Evolutionary conservation across 768 basidiomycete species (phyloP), one percentile per base, ranked within the genome.

Genomic region (Tephrocybe sp.): DNA sequence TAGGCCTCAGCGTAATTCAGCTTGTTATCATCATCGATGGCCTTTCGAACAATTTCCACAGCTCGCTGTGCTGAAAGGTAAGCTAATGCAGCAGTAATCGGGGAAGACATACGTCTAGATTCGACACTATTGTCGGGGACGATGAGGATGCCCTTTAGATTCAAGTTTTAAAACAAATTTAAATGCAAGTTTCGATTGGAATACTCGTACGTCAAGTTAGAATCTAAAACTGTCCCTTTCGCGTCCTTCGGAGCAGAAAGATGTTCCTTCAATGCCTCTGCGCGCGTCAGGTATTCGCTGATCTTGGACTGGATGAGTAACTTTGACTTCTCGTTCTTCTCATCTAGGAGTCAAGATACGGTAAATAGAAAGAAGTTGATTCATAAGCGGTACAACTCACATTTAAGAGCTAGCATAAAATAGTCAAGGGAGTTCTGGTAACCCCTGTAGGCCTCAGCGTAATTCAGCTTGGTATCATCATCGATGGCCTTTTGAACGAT

Each of bases 401-500:
- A 95, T 70, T 94, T 95, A 65, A 92, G 76, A 8, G 95, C 94
- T 58, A 98, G 89, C 89, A 98, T 92, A 69, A 99, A 99, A 67
- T 96, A 99, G 65, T 99, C 97, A 53, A 98, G 79, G 1, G 92
- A 80, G 77, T 98, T 96, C 75, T 89, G 87, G 72, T 97, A 97
- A 57, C 85, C 81, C 73, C 90, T 95, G 81, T 92, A 96, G 16
- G 95, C 95, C 62, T 95, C 93, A 5, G 81, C 74, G 72, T 98
- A 99, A 70, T 97, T 92, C 68, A 89, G 86, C 68, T 93, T 93
- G 54, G 79, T 78, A 72, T 99, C 97, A 55, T 91, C 87, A 51
- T 94, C 93, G 61, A 96, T 95, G 51, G 94, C 94, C 57, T 83
- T 82, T 71, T 94, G 90, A 20, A 97, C 92, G 50, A 97, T 83